These are phyloP conservation scores for Gonapodya sp. DNA, from an alignment of 192 early-diverging fungal genomes.

Conservation along the genomic window DNA sequence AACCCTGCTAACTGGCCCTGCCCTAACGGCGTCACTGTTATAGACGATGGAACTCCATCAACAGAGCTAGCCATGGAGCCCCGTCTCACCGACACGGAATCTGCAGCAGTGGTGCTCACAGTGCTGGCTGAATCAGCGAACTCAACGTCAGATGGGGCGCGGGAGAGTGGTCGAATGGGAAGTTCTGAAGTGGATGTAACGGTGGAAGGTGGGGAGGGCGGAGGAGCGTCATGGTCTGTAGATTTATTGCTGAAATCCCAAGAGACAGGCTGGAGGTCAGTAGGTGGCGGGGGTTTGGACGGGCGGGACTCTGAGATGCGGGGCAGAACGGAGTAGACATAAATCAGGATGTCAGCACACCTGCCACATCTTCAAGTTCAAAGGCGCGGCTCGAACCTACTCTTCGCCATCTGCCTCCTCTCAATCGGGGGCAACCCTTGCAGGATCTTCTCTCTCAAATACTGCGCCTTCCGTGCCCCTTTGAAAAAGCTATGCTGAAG, in stretches of 20 bases:
- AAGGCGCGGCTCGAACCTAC: not conserved
- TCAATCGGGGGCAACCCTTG: conserved; percentile 49
- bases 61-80: not conserved
- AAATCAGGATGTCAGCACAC: too few species aligned
- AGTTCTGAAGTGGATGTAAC: not conserved
- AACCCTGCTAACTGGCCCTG: too few species aligned
- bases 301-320: not conserved
- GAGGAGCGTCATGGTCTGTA: not conserved
- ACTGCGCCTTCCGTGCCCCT: conserved; percentile 58
- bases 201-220: not conserved
- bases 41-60: too few species aligned
- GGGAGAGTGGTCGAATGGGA: not conserved
- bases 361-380: too few species aligned
- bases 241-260: too few species aligned
- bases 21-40: too few species aligned
- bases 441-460: conserved; percentile 47
- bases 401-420: not conserved
- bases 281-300: not conserved
- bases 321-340: too few species aligned
- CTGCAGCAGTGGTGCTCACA: not conserved
- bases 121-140: not conserved
- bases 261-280: not conserved
- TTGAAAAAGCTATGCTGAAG: conserved; percentile 71
- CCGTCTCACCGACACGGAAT: not conserved
- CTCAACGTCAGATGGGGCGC: not conserved